These are phyloP conservation scores for Fusarium poae DNA, from an alignment of 2,329 filamentous ascomycete genomes.

Conservation along the genomic window DNA sequence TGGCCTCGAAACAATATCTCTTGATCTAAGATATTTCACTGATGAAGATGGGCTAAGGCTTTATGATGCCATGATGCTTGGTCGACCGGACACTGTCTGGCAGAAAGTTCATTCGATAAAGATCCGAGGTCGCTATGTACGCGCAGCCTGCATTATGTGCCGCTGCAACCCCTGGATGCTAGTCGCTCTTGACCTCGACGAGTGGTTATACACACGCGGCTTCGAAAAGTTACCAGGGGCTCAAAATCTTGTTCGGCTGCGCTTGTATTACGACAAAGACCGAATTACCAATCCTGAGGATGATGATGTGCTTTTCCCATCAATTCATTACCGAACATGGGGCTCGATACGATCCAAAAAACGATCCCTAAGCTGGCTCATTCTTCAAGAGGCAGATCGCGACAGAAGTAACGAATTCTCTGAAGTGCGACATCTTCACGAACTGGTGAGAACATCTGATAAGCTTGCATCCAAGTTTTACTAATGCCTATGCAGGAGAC, in stretches of 20 bases:
- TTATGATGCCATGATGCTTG: not conserved
- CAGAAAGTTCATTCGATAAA: not conserved
- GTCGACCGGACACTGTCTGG: not conserved
- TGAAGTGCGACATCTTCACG: rapidly evolving
- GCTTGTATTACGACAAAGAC: not conserved
- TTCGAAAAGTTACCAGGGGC: not conserved
- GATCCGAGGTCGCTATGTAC: not conserved
- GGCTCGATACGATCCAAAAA: too few relatives aligned
- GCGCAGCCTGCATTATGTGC: not conserved
- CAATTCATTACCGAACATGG: too few relatives aligned
- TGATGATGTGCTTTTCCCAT: not conserved
- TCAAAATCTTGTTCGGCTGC: not conserved
- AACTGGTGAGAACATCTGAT: not conserved
- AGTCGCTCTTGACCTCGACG: not conserved
- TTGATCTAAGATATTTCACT: not conserved
- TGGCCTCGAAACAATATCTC: not conserved
- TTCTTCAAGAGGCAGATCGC: not conserved
- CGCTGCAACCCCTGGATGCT: not conserved
- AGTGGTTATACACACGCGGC: not conserved
- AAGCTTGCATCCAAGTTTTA: not conserved
- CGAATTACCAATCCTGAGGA: not conserved
- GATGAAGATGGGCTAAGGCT: not conserved
- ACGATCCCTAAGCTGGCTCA: not conserved
- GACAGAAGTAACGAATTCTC: not conserved
- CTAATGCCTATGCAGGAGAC: not conserved